phyloP scores from a whole-genome alignment of 306 rosid genomes.

The Acacia acuminata region DNA sequence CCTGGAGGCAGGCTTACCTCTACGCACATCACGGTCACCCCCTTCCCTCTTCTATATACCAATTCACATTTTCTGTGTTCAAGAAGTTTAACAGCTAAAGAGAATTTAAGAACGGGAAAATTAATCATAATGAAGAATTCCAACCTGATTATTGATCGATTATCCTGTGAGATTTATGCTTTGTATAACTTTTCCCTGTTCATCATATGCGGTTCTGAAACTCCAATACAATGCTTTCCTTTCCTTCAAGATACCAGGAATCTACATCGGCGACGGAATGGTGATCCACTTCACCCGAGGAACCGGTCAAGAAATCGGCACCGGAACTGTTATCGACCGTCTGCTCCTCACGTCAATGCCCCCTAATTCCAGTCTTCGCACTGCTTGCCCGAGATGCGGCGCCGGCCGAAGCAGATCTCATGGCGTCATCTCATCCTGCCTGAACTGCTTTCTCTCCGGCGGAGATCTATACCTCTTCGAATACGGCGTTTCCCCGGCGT shows the following conservation, averaged over 20 bases:
- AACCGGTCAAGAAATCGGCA: conserved; percentile 48
- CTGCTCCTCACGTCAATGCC: conserved; percentile 45
- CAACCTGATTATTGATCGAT: not conserved
- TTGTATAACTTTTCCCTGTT: not conserved
- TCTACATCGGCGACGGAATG: conserved; percentile 60
- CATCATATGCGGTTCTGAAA: conserved; percentile 10
- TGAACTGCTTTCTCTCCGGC: conserved; percentile 64
- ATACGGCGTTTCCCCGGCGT: conserved; percentile 47
- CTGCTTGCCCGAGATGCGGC: conserved; percentile 61
- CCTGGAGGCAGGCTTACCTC: conserved; percentile 73
- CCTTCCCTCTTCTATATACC: not conserved
- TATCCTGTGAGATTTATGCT: not conserved
- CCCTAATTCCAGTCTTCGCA: conserved; percentile 31
- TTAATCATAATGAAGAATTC: not conserved
- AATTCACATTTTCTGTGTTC: too few relatives aligned
- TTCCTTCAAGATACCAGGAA: conserved; percentile 50
- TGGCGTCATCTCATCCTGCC: conserved; percentile 66
- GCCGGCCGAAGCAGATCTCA: conserved; percentile 28
- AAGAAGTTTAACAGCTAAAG: not conserved
- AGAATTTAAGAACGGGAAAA: not conserved
- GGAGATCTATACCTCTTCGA: conserved; percentile 59
- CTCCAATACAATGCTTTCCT: not conserved
- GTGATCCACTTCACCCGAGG: conserved; percentile 80
- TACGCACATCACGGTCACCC: conserved; percentile 76
- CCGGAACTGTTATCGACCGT: conserved; percentile 43